A percentile compares a stretch with the other conserved stretches of the same genome.
phyloP scores from a whole-genome alignment of 805 yeast species.

The Debaryomyces prosopidis region DNA sequence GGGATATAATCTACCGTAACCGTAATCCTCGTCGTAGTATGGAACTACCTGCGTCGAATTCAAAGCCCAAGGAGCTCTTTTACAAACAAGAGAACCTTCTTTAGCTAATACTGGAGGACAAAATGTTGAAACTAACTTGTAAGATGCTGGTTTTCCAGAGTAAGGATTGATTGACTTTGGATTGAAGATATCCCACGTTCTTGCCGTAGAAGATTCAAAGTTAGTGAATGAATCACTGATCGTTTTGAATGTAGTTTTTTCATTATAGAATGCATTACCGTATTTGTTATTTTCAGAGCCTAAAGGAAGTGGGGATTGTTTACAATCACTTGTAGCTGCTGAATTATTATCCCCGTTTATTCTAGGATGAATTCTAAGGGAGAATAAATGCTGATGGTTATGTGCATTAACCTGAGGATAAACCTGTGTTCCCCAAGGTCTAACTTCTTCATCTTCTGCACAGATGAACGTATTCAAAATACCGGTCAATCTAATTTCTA shows the following conservation, averaged over 20 bases:
- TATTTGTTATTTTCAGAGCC: constrained; percentile 73
- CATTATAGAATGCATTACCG: constrained; percentile 73
- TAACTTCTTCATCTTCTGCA: constrained; percentile 62
- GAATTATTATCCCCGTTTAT: constrained; percentile 80
- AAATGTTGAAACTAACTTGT: constrained; percentile 74
- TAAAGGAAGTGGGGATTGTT: constrained; percentile 54
- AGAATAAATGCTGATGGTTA: constrained; percentile 83
- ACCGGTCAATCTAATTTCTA: constrained; percentile 80
- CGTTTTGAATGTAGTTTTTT: constrained; percentile 66
- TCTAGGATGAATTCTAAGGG: constrained; percentile 77
- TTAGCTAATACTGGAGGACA: constrained; percentile 73
- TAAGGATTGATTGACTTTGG: constrained; percentile 65
- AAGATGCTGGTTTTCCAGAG: constrained; percentile 75
- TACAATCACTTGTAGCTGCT: constrained; percentile 66
- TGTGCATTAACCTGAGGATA: constrained; percentile 83
- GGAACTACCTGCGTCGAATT: constrained; percentile 69
- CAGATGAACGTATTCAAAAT: constrained; percentile 72
- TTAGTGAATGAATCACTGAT: constrained; percentile 66
- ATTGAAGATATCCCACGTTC: constrained; percentile 79
- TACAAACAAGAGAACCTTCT: constrained; percentile 70
- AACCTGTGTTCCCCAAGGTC: constrained; percentile 80
- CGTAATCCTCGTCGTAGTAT: constrained; percentile 53
- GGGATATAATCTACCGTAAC: constrained; percentile 67
- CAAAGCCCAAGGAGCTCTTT: constrained; percentile 83
- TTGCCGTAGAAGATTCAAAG: constrained; percentile 59